phyloP scores from a whole-genome alignment of 129 eudicot genomes.

The Artemisia tridentata region DNA sequence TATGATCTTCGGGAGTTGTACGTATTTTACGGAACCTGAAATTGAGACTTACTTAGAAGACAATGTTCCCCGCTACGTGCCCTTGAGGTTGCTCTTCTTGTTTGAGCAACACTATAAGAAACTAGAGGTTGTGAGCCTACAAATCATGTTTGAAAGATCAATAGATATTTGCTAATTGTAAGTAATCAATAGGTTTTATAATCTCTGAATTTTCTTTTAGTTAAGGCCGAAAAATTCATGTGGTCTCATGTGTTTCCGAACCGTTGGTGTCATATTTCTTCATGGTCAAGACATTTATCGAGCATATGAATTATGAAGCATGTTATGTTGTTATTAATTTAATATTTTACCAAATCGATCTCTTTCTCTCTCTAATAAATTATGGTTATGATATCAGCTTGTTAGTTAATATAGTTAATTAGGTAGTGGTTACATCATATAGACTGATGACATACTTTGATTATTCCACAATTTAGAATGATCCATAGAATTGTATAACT shows the following conservation, averaged over 20 bases:
- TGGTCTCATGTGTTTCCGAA: constrained; percentile 32
- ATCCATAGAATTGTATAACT: constrained; percentile 2
- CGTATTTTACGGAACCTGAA: no score
- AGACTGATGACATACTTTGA: neutral
- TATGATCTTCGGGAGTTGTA: no score
- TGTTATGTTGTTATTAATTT: constrained; percentile 27
- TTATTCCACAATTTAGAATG: constrained; percentile 3
- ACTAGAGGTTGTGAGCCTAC: no score
- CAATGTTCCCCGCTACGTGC: no score
- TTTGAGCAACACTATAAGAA: no score
- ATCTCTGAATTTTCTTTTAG: neutral
- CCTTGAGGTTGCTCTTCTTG: no score
- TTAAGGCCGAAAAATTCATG: constrained; percentile 6
- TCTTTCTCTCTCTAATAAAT: neutral
- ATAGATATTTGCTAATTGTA: no score
- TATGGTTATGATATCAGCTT: neutral
- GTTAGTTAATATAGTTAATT: constrained; percentile 41
- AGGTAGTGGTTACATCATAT: constrained; percentile 16
- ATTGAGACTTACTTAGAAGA: no score
- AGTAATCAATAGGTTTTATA: neutral
- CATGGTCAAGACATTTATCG: constrained; percentile 30
- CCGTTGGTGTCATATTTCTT: constrained; percentile 14
- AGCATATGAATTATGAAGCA: constrained; percentile 19
- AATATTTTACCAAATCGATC: constrained; percentile 26
- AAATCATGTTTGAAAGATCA: no score